These are phyloP conservation scores for Astrothelium macrocarpum DNA, from an alignment of 495 filamentous ascomycete genomes.

Conservation along the genomic window DNA sequence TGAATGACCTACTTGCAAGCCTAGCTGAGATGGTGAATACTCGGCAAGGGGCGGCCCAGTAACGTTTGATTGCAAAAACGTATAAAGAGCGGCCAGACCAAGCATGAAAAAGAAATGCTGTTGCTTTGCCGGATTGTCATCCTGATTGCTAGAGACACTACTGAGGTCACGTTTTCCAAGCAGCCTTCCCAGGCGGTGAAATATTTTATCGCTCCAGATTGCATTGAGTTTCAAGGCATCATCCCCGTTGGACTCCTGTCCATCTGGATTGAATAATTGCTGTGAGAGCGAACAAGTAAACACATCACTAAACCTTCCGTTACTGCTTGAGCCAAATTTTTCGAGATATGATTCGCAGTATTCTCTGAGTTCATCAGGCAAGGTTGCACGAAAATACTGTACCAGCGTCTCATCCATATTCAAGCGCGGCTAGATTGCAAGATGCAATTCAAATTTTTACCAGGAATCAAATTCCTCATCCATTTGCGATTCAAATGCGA, in stretches of 20 bases:
- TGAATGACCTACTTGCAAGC: slow-evolving; percentile 24
- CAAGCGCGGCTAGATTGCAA: too few species aligned
- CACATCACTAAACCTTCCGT: not conserved
- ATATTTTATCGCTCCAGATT: slow-evolving; percentile 32
- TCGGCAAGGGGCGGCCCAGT: slow-evolving; percentile 73
- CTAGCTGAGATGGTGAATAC: slow-evolving; percentile 40
- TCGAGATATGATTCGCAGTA: not conserved
- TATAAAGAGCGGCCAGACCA: slow-evolving; percentile 61
- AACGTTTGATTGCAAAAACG: slow-evolving; percentile 86
- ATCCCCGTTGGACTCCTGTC: not conserved
- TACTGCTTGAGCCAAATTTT: not conserved
- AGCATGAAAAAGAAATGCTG: slow-evolving; percentile 43
- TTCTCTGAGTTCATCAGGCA: not conserved
- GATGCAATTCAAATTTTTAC: not conserved
- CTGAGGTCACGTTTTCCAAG: slow-evolving; percentile 17
- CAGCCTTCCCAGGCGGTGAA: slow-evolving; percentile 27
- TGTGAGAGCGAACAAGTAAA: not conserved
- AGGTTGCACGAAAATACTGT: not conserved
- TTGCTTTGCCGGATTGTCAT: slow-evolving; percentile 23
- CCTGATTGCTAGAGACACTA: not conserved
- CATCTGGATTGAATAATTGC: not conserved
- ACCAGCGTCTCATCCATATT: not conserved
- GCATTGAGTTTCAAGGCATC: not conserved
- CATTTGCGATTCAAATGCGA: too few species aligned
- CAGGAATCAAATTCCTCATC: too few species aligned